Base-by-base conservation (phyloP, 352 stramenopile species). In the Globisporangium splendens region DNA sequence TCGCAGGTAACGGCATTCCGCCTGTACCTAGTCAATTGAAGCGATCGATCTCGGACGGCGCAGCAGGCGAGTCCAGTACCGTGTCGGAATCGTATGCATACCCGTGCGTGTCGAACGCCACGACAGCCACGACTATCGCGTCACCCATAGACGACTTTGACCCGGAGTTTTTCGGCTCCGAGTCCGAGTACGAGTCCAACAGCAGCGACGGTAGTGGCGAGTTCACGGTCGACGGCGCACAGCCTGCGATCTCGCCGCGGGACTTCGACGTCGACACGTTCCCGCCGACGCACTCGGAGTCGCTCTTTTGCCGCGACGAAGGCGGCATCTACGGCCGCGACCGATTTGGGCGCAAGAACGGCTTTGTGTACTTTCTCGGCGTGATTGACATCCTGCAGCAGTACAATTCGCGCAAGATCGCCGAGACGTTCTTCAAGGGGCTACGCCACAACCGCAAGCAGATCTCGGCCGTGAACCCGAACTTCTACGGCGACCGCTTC, bases 371-470 rank as follows among this genome's bases (percentile, higher is more conserved):
- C 61, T 97, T 95, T 72, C 63, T 95, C 46, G 89, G 92, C 22
- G 79, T 98, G 43, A 98, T 98, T 56, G 93, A 98, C 65, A 98
- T 98, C 47, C 48, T 98, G 49, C 91, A 98, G 74, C 86, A 96
- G 64, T 98, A 97, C 73, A 98, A 97, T 66, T 83, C 75, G 28
- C 75, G 79, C 33, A 98, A 98, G 77, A 86, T 91, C 49, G 84
- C 79, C 8, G 92, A 98, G 71, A 97, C 83, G 15, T 77, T 95
- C 53, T 77, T 97, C 66, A 97, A 97, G 56, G 80, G 82, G 18
- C 61, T 97, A 11, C 72, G 83, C 5, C 74, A 93, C 70, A 89
- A 97, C 58, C 70, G 77, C 38, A 91, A 89, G 53, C 75, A 97
- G 65, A 96, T 97, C 50, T 96, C 86, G 54, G 72, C 79, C 14